These are phyloP conservation scores for Rheum nobile DNA, from an alignment of 148 eudicot genomes.

Conservation along the genomic window DNA sequence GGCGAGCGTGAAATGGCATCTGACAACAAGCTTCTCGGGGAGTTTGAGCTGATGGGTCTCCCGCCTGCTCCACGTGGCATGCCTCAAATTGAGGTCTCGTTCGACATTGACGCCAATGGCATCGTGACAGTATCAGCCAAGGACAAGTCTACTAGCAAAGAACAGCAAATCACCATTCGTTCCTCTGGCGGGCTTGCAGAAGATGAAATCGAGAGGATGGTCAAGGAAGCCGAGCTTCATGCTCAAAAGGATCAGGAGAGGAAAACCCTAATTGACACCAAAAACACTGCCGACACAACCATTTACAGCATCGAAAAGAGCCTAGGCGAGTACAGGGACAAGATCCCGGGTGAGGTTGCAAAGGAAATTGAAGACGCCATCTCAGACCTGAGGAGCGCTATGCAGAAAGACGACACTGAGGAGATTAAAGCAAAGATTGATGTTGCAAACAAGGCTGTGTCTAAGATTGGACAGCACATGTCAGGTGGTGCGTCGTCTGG, in stretches of 20 bases:
- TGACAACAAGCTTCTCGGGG: constrained; percentile 10
- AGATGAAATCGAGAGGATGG: constrained; percentile 4
- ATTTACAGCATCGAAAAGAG: constrained; percentile 8
- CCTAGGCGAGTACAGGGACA: constrained; percentile 4
- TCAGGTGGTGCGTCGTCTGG: constrained; percentile 8
- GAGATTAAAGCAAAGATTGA: constrained; percentile 7
- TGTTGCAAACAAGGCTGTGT: constrained; percentile 5
- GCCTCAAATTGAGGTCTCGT: constrained; percentile 9
- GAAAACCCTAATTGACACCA: constrained; percentile 5
- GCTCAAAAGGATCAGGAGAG: constrained; percentile 8
- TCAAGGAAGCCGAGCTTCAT: constrained; percentile 7
- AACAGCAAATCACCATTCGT: constrained; percentile 15
- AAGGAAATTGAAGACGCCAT: constrained; percentile 5
- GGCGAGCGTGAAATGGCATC: constrained; percentile 10
- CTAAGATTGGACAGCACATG: constrained; percentile 10
- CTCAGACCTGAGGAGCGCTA: neutral
- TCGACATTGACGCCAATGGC: constrained; percentile 10
- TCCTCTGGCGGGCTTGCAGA: constrained; percentile 4
- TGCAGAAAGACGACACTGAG: neutral
- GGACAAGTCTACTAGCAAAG: constrained; percentile 19
- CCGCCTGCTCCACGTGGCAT: constrained; percentile 9
- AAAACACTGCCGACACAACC: neutral
- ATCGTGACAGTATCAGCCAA: constrained; percentile 8
- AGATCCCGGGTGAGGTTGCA: constrained; percentile 1
- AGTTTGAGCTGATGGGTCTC: constrained; percentile 3